Conservation (phyloP, 345 rosid species). For the Laguncularia racemosa region DNA sequence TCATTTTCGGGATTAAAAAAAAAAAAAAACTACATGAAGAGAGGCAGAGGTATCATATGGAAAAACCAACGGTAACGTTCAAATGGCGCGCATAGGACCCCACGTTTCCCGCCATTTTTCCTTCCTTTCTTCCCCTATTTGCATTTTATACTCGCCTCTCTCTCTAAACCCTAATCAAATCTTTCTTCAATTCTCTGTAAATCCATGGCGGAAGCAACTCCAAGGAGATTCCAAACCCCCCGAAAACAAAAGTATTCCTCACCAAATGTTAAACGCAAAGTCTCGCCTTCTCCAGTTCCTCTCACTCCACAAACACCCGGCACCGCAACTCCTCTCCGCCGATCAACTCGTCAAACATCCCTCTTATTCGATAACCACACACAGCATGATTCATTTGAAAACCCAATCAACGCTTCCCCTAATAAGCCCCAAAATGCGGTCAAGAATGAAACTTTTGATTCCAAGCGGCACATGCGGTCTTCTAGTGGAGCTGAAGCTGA, state of each 20-base stretch:
- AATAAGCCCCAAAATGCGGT: conserved; percentile 6
- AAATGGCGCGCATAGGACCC: conserved; percentile 23
- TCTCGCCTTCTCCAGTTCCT: conserved; percentile 19
- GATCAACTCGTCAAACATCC: conserved; percentile 35
- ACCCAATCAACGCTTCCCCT: neutral
- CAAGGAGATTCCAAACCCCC: conserved; percentile 15
- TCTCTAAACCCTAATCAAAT: conserved; percentile 8
- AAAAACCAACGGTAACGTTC: neutral
- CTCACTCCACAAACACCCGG: conserved; percentile 47
- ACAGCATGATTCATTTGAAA: conserved; percentile 4
- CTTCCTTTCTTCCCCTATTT: neutral
- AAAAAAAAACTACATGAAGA: neutral
- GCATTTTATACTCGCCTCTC: neutral
- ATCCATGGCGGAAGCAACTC: conserved; percentile 41
- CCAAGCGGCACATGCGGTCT: neutral
- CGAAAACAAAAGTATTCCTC: conserved; percentile 28
- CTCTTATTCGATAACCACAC: conserved; percentile 16
- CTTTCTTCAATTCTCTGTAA: neutral
- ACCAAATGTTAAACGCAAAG: conserved; percentile 11
- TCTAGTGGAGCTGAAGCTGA: neutral
- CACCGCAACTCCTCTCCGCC: conserved; percentile 30
- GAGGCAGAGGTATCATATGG: too few relatives aligned
- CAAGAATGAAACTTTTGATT: conserved; percentile 9
- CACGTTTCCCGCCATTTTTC: conserved; percentile 56
- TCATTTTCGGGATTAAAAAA: too few relatives aligned